Conservation (phyloP, 2,329 filamentous ascomycete species). For the Pyrenochaeta sp. region DNA sequence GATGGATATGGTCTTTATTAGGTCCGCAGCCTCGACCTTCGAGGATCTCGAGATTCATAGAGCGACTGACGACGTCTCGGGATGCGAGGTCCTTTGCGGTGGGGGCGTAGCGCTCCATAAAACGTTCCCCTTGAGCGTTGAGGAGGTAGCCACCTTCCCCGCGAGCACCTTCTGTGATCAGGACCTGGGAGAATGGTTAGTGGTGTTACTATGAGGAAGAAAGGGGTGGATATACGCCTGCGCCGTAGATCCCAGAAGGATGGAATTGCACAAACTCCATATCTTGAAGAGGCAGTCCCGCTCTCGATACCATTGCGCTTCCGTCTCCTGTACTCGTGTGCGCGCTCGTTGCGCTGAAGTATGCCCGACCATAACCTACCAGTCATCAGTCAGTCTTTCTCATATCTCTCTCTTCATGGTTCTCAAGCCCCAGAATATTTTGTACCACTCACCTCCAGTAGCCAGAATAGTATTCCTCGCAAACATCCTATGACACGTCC, state of each 20-base stretch:
- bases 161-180: conserved; percentile 61
- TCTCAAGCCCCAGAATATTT: neutral
- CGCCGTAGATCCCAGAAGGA: conserved; percentile 60
- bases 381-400: neutral
- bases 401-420: neutral
- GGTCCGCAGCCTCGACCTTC: conserved; percentile 57
- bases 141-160: conserved; percentile 61
- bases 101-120: conserved; percentile 62
- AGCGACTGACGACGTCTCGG: conserved; percentile 57
- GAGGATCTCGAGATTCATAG: conserved; percentile 60
- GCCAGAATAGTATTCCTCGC: conserved; percentile 59
- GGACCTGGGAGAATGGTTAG: conserved; percentile 25
- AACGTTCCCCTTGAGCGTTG: conserved; percentile 59
- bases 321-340: conserved; percentile 62
- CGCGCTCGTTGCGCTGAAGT: conserved; percentile 60
- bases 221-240: conserved; percentile 47
- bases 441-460: conserved; percentile 50
- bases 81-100: conserved; percentile 61
- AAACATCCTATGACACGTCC: conserved; percentile 58
- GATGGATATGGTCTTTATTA: conserved; percentile 58
- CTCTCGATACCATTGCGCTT: conserved; percentile 60
- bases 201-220: neutral
- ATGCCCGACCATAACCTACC: conserved; percentile 58
- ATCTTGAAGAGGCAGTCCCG: conserved; percentile 59
- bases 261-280: conserved; percentile 64